These are phyloP conservation scores for Heterobasidion irregulare DNA, from an alignment of 1,284 basidiomycete genomes.

Conservation along the genomic window DNA sequence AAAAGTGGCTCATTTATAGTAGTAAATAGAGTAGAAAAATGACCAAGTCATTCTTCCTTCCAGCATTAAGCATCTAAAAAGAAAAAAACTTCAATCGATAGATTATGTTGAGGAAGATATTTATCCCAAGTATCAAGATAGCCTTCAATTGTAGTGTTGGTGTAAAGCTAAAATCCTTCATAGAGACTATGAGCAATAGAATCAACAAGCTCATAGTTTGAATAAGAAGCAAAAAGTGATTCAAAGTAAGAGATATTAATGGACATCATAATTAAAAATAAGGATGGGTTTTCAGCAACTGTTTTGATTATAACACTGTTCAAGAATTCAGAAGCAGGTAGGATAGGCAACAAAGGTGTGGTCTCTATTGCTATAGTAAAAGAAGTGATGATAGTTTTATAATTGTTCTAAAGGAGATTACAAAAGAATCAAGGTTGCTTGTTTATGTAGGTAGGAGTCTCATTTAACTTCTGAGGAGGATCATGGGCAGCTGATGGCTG, in stretches of 20 bases:
- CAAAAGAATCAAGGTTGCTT: background rate
- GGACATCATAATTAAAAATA: background rate
- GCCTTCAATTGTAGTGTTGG: background rate
- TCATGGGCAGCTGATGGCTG: no score
- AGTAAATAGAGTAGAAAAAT: constrained; percentile 4
- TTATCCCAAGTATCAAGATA: background rate
- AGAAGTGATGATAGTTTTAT: background rate
- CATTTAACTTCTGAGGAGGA: no score
- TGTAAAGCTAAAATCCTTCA: background rate
- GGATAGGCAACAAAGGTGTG: background rate
- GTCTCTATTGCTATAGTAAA: background rate
- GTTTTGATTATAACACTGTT: background rate
- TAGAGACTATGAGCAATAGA: background rate
- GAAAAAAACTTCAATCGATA: background rate
- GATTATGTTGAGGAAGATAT: background rate
- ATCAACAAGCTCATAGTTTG: background rate
- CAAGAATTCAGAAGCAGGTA: background rate
- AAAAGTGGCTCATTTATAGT: constrained; percentile 4
- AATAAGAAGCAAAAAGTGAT: background rate
- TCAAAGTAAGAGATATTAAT: background rate
- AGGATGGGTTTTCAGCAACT: background rate
- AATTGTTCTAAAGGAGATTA: background rate
- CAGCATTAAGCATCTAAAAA: background rate
- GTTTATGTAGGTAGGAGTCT: background rate
- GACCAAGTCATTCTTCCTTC: background rate